A percentile compares a stretch with the other conserved stretches of the same genome.
phyloP scores from a whole-genome alignment of 805 yeast genomes.

The Kodamaea leandrae region DNA sequence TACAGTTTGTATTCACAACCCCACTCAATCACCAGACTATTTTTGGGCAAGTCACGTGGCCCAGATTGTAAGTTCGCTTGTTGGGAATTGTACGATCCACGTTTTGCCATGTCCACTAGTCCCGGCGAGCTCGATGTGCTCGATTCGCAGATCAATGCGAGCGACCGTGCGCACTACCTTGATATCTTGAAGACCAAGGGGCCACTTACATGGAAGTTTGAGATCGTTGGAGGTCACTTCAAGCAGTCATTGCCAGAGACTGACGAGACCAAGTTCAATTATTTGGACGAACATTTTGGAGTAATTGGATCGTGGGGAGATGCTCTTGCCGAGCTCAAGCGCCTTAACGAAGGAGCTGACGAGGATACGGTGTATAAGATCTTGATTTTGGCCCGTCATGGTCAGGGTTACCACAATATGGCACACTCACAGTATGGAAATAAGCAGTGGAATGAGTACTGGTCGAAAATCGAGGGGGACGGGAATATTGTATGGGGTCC shows the following conservation, averaged over 20 bases:
- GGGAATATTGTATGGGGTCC: slow-evolving; percentile 50
- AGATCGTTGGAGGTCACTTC: slow-evolving; percentile 42
- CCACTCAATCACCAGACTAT: too few relatives aligned
- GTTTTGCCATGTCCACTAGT: slow-evolving; percentile 12
- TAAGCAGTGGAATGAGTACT: slow-evolving; percentile 44
- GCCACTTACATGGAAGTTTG: slow-evolving; percentile 32
- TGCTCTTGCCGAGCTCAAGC: slow-evolving; percentile 22
- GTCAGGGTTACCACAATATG: slow-evolving; percentile 52
- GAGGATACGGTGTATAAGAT: slow-evolving; percentile 41
- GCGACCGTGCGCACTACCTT: slow-evolving; percentile 20
- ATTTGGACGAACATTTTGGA: slow-evolving; percentile 45
- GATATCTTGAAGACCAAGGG: slow-evolving; percentile 4
- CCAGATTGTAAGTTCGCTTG: too few relatives aligned
- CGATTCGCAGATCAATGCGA: slow-evolving; percentile 26
- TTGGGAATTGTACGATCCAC: slow-evolving; percentile 1
- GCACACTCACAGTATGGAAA: slow-evolving; percentile 47
- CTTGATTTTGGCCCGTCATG: slow-evolving; percentile 50
- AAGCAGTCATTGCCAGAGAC: slow-evolving; percentile 43
- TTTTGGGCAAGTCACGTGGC: too few relatives aligned
- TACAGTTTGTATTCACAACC: too few relatives aligned
- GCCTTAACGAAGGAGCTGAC: slow-evolving; percentile 32
- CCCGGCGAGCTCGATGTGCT: slow-evolving; percentile 29
- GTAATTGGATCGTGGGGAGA: slow-evolving; percentile 25
- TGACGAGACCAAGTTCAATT: slow-evolving; percentile 41
- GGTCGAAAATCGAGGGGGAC: slow-evolving; percentile 45